Evolutionary conservation across 2,329 filamentous ascomycete genomes (phyloP).

Genomic region (Microcyclospora tardicrescens): DNA sequence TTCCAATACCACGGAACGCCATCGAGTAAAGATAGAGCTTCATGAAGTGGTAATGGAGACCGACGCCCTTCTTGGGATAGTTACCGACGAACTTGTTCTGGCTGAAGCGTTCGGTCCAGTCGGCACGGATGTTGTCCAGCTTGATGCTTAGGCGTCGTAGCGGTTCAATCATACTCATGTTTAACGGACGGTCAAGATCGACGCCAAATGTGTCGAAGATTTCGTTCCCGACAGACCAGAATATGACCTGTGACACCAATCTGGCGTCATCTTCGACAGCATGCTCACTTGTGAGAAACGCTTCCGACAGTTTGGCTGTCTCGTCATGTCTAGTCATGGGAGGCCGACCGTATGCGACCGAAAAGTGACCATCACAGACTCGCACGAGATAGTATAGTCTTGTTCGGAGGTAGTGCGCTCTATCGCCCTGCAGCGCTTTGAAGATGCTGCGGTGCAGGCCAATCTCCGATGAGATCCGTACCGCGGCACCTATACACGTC

Average conservation of each 20-base stretch:
- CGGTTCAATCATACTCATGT: conserved; percentile 21
- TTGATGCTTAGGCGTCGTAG: conserved; percentile 16
- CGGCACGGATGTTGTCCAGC: conserved; percentile 14
- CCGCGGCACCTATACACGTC: conserved; percentile 20
- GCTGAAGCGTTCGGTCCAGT: conserved; percentile 16
- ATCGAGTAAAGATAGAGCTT: conserved; percentile 18
- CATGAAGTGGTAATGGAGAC: conserved; percentile 18
- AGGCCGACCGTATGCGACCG: conserved; percentile 24
- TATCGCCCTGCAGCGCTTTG: conserved; percentile 22
- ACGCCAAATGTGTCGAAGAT: conserved; percentile 19
- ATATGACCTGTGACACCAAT: conserved; percentile 16
- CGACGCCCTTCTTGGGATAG: conserved; percentile 17
- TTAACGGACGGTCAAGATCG: conserved; percentile 16
- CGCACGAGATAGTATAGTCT: conserved; percentile 29
- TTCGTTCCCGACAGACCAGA: conserved; percentile 15
- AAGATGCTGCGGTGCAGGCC: conserved; percentile 26
- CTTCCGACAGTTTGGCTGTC: conserved; percentile 17
- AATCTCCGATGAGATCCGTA: conserved; percentile 28
- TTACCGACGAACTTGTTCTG: conserved; percentile 16
- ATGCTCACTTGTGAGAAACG: conserved; percentile 22
- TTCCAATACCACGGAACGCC: conserved; percentile 15
- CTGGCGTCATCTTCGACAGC: conserved; percentile 19
- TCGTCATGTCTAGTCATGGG: conserved; percentile 25
- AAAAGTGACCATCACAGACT: conserved; percentile 29
- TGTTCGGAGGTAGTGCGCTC: conserved; percentile 22